Base-by-base conservation (phyloP, 768 basidiomycete species). In the Hemileccinum rubropunctum region DNA sequence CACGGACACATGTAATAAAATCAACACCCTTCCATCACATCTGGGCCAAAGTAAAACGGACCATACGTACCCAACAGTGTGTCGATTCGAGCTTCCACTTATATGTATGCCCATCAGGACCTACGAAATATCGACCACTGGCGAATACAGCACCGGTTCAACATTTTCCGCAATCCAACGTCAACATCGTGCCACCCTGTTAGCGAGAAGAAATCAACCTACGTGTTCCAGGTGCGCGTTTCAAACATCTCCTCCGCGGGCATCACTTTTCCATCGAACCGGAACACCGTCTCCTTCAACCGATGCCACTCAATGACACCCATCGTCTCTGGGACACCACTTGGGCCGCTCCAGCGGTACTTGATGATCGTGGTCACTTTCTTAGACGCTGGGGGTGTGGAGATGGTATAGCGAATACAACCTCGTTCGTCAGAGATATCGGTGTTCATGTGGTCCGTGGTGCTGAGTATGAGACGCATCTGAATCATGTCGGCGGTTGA, bases 51-150 rank as follows among this genome's bases (percentile, higher is more conserved):
- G 28, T 17, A 8, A 15, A 38, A 13, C 11, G 18, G 17, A 38
- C n/a, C 7, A 13, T 3, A 53, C 63, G 17, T 44, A 66, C 69
- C 61, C 59, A 56, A 13, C 63, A 63, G 6, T 64, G 59, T 6
- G 53, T 53, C 17, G 50, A 46, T 9, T 58, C 59, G 11, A 68
- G 21, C 21, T 58, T 59, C 72, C 71, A 73, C 17, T 66, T 65
- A 57, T 70, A 73, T 21, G 53, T 51, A 9, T 45, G 57, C 2
- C 53, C 58, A 47, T 72, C 63, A 0, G 60, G 66, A 11, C 67
- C 72, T 23, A 50, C 50, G 44, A 73, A 73, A 15, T 64, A 56
- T n/a, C 65, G 68, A 23, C 61, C 60, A 26, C 71, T 72, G 32
- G 8, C 8, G 6, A 27, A 23, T 23, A 23, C 23, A 23, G 6